A percentile compares a stretch with the other conserved stretches of the same genome.
Evolutionary conservation across 768 basidiomycete species (phyloP).

Genomic region (Amylocystis lapponica): DNA sequence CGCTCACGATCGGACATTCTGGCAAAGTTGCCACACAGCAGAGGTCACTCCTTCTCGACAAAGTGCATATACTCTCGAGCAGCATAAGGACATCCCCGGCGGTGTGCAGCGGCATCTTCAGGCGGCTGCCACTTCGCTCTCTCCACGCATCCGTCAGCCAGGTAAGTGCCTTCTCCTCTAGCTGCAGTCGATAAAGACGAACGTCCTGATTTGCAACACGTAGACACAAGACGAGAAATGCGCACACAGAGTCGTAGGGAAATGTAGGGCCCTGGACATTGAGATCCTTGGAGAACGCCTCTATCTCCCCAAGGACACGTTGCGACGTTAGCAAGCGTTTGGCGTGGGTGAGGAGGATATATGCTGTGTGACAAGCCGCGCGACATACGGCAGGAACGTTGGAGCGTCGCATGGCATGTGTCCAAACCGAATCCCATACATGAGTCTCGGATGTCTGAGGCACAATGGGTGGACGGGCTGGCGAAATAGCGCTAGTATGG

Average conservation of each 20-base stretch:
- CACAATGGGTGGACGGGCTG: constrained; percentile 4
- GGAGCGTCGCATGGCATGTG: constrained; percentile 69
- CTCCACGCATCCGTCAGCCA: constrained; percentile 80
- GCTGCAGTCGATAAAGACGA: constrained; percentile 72
- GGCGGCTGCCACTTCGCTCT: constrained; percentile 27
- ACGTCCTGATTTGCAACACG: constrained; percentile 75
- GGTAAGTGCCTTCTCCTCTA: constrained; percentile 80
- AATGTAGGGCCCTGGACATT: constrained; percentile 86
- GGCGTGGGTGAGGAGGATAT: constrained; percentile 44
- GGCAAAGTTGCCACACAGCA: constrained; percentile 56
- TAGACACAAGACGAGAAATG: constrained; percentile 67
- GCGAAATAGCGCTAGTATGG: no score
- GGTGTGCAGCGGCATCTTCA: constrained; percentile 46
- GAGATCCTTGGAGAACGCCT: constrained; percentile 72
- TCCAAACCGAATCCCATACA: constrained; percentile 85
- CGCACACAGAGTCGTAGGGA: constrained; percentile 88
- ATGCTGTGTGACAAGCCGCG: constrained; percentile 69
- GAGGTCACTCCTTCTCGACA: constrained; percentile 40
- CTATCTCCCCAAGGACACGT: constrained; percentile 66
- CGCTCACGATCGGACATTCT: constrained; percentile 57
- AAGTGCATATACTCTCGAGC: constrained; percentile 58
- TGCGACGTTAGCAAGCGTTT: constrained; percentile 45
- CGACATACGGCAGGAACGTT: constrained; percentile 67
- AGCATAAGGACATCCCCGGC: constrained; percentile 58
- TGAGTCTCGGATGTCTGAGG: constrained; percentile 12